Percentiles rank a stretch among this genome's conserved stretches.
Evolutionary conservation across 2,329 filamentous ascomycete genomes (phyloP).

Genomic region (Aspergillus spinulosporus): DNA sequence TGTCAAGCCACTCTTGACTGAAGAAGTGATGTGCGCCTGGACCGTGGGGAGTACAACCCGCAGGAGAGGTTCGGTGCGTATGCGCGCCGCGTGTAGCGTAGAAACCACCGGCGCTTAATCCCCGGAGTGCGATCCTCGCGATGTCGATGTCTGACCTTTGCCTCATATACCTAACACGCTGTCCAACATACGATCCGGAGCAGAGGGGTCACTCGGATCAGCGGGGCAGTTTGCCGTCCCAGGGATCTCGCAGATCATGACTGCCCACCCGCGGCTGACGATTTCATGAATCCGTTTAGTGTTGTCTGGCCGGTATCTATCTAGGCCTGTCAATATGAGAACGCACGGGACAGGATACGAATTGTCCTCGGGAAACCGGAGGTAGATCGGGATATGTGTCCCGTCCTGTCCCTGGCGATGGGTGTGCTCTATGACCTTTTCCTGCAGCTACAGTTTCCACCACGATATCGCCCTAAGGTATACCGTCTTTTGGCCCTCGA

Average conservation of each 20-base stretch:
- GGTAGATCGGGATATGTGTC: conserved; percentile 61
- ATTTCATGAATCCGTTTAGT: conserved; percentile 61
- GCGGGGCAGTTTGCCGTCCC: conserved; percentile 69
- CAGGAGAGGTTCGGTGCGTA: conserved; percentile 59
- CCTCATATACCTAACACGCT: conserved; percentile 63
- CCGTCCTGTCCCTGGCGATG: conserved; percentile 55
- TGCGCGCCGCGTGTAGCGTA: conserved; percentile 68
- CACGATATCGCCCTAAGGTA: conserved; percentile 58
- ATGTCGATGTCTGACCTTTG: conserved; percentile 56
- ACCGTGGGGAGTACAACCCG: conserved; percentile 62
- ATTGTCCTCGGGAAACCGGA: conserved; percentile 58
- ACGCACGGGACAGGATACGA: conserved; percentile 52
- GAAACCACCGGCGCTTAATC: conserved; percentile 66
- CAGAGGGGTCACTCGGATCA: conserved; percentile 59
- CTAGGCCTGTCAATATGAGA: conserved; percentile 59
- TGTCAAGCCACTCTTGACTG: conserved; percentile 59
- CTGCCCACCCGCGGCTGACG: conserved; percentile 62
- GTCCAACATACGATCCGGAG: conserved; percentile 62
- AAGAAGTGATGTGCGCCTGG: conserved; percentile 65
- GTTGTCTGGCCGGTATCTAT: conserved; percentile 59
- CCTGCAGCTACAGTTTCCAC: conserved; percentile 61
- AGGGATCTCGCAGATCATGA: conserved; percentile 64
- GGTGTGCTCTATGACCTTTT: conserved; percentile 62
- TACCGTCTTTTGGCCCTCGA: conserved; percentile 63
- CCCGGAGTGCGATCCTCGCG: conserved; percentile 61